Evolutionary conservation across 1,284 basidiomycete genomes (phyloP), one percentile per base, ranked within the genome.

Genomic region (Anthracocystis walkeri): DNA sequence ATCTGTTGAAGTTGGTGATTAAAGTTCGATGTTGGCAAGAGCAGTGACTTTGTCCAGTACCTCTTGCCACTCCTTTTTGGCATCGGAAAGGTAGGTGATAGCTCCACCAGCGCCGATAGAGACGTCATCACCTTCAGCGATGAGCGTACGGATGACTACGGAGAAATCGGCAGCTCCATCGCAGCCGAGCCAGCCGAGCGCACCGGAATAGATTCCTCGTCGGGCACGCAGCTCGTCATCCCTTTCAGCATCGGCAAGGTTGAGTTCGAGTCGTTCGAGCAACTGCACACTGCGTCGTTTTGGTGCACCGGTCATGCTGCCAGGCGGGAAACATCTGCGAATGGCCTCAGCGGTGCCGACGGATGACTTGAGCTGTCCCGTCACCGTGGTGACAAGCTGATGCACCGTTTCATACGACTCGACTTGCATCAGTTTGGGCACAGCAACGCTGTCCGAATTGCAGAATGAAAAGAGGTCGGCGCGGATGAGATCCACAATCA

Each of bases 241-340:
- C 4, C 66, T 57, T 38, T 65, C 57, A 3, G 59, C 66, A 59
- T 62, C 62, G 38, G 50, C 62, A 3, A 51, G 60, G 21, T 73
- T 68, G 11, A 71, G 76, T 85, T 98, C 96, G 6, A 97, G 89
- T 1, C 87, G 88, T 77, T 94, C 92, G 1, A 99, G 88, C 33
- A 98, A 91, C 85, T 96, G 92, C 0, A 97, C 92, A 55, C 92
- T 94, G 20, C 95, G 91, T 74, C 95, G 91, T 87, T 98, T 98
- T 0, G 95, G 96, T 0, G 96, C 96, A 20, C 96, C 95, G 0
- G 96, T 98, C 95, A 99, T 99, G 75, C 93, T 95, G 1, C 94
- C 94, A 91, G 81, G 64, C 54, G 77, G 79, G 52, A 84, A 82
- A 41, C 93, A 93, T 44, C 89, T 87, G 71, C 89, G 89, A 57